Evolutionary conservation across 495 filamentous ascomycete genomes (phyloP).

Genomic region (Penicillium salamii): DNA sequence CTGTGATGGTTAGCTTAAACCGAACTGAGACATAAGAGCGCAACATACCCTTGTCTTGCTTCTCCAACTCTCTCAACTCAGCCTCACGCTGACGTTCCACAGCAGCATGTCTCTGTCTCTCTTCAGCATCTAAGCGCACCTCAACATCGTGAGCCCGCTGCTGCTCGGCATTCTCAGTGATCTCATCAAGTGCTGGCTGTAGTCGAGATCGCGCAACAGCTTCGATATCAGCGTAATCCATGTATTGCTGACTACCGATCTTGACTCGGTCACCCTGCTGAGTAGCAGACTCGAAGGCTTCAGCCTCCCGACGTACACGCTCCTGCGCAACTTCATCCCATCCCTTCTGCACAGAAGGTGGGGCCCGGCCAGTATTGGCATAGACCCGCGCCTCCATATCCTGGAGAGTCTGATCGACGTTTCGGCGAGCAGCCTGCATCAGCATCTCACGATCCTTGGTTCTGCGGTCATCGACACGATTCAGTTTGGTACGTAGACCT

Average conservation of each 20-base stretch:
- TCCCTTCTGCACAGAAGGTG: constrained; percentile 63
- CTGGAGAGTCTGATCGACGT: constrained; percentile 73
- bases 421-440: constrained; percentile 76
- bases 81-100: constrained; percentile 55
- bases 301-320: constrained; percentile 58
- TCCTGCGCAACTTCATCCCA: constrained; percentile 76
- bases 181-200: constrained; percentile 90
- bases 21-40: neutral
- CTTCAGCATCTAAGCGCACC: constrained; percentile 51
- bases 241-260: constrained; percentile 76
- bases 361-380: constrained; percentile 71
- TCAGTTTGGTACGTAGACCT: constrained; percentile 63
- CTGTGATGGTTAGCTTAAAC: constrained; percentile 37
- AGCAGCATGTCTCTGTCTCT: constrained; percentile 41
- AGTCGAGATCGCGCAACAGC: constrained; percentile 74
- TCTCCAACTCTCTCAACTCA: constrained; percentile 49
- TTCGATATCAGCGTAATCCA: constrained; percentile 78
- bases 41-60: constrained; percentile 48
- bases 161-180: constrained; percentile 69
- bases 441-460: constrained; percentile 69
- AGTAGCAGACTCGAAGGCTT: constrained; percentile 57
- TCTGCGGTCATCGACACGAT: constrained; percentile 71
- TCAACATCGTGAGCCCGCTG: constrained; percentile 61
- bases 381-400: constrained; percentile 78
- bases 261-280: constrained; percentile 63